Base-by-base conservation (phyloP, 2,329 filamentous ascomycete genomes). In the Neofusicoccum parvum region DNA sequence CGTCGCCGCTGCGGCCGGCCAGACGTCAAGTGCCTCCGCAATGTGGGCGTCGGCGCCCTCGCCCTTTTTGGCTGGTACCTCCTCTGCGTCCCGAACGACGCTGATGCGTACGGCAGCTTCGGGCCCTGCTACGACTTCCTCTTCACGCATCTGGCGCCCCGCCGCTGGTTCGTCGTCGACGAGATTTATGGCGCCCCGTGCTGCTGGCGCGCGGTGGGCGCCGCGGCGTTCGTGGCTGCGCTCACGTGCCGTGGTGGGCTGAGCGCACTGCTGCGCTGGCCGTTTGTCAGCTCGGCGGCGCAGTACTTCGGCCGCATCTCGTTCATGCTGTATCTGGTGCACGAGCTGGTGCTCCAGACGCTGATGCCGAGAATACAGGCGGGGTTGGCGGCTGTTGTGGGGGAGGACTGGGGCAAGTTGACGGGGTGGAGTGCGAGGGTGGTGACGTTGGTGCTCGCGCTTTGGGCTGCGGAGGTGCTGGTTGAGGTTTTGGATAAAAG, bases 1-100 rank as follows among this genome's bases (percentile, higher is more conserved):
- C 11, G 20, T 10, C 46, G 20, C 45, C 5, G 4, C 17, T 15
- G 17, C 10, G 10, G 45, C 17, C 45, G 45, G 11, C 45, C n/a
- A 23, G 17, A 11, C 27, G 20, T 14, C 20, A 10, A 15, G 48
- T 9, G 7, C 3, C 5, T 3, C 20, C 27, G 48, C 12, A 34
- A 34, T 14, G 48, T 5, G 3, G 20, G 48, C 66, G 68, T 80
- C 54, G 74, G 76, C 6, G 73, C 79, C 14, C 72, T 81, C 11
- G 77, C 73, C 6, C 76, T 79, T 17, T 34, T 41, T 12, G 41
- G 53, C 12, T 4, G 39, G 20, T 58, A 27, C n/a, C 53, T 58
- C 15, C 53, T 58, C 6, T 58, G 53, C 53, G 15, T 58, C n/a
- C 53, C 53, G 53, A 34, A 58, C 17, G 41, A 41, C 4, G 32